A percentile compares a stretch with the other conserved stretches of the same genome.
These are phyloP conservation scores for Scenedesmus sp. DNA, from an alignment of 163 green algal species.

Conservation along the genomic window DNA sequence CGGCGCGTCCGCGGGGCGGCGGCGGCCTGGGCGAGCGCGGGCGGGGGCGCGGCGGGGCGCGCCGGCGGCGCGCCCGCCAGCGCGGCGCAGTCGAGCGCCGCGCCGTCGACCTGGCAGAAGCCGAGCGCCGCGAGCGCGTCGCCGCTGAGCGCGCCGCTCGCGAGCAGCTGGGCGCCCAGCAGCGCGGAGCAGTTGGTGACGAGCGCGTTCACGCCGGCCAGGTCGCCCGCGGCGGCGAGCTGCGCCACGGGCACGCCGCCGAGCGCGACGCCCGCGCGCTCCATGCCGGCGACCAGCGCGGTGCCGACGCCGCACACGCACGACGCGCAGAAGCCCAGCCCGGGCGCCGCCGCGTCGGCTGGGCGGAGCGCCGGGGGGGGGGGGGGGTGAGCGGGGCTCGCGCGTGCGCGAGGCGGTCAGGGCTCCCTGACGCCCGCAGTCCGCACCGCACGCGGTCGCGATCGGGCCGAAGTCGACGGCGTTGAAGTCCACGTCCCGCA, in stretches of 20 bases:
- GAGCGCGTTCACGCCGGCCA: not conserved
- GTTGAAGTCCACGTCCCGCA: too few relatives aligned
- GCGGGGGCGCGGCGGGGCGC: too few relatives aligned
- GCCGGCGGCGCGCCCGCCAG: too few relatives aligned
- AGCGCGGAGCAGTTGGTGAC: constrained; percentile 9
- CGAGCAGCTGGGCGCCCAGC: constrained; percentile 20
- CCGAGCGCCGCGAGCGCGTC: not conserved
- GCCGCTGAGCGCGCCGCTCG: constrained; percentile 20
- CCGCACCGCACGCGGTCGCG: too few relatives aligned
- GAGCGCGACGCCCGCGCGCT: constrained; percentile 10
- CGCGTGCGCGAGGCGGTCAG: too few relatives aligned
- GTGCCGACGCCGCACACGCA: constrained; percentile 28
- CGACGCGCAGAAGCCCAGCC: not conserved
- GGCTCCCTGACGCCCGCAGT: too few relatives aligned
- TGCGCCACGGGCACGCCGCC: not conserved
- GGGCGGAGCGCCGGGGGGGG: not conserved
- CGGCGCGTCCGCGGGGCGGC: too few relatives aligned
- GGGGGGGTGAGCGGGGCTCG: too few relatives aligned
- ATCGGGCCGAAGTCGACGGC: too few relatives aligned
- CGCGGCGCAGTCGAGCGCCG: not conserved
- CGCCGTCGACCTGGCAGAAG: not conserved
- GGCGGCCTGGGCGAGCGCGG: too few relatives aligned
- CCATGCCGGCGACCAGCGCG: constrained; percentile 13
- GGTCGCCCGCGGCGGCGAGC: not conserved
- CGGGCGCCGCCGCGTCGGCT: not conserved